These are phyloP conservation scores for Tardiomyces digboiensis DNA, from an alignment of 1,139 yeast species.

Conservation along the genomic window DNA sequence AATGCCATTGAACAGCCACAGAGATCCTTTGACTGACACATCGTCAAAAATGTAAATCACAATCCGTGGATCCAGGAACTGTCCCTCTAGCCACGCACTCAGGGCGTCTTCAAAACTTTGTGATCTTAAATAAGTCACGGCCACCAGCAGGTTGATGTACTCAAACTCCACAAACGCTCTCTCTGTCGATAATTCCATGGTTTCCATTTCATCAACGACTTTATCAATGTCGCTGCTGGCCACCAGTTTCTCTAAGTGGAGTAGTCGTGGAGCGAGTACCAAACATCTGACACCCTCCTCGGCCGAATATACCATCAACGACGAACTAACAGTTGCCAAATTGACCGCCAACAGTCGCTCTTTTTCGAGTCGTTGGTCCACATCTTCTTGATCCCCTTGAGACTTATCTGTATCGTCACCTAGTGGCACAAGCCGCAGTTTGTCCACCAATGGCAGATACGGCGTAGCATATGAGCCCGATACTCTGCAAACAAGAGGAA, in stretches of 20 bases:
- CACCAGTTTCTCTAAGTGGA: constrained; percentile 26
- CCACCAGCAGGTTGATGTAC: constrained; percentile 29
- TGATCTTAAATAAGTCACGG: constrained; percentile 26
- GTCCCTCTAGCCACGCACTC: constrained; percentile 24
- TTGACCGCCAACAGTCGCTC: constrained; percentile 23
- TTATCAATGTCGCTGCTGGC: constrained; percentile 21
- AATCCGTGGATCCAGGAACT: constrained; percentile 36
- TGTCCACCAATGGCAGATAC: constrained; percentile 21
- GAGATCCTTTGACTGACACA: constrained; percentile 27
- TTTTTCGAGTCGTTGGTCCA: constrained; percentile 1
- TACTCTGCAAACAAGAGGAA: constrained; percentile 19
- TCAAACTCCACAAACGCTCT: constrained; percentile 24
- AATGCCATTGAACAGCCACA: constrained; percentile 34
- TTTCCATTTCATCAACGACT: constrained; percentile 27
- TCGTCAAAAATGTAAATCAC: constrained; percentile 29
- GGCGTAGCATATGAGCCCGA: constrained; percentile 18
- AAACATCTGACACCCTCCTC: constrained; percentile 29
- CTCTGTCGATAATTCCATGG: constrained; percentile 22
- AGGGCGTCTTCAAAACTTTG: constrained; percentile 26
- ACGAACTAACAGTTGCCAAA: constrained; percentile 28
- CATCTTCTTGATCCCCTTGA: background rate
- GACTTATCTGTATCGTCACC: background rate
- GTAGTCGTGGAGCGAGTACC: constrained; percentile 32
- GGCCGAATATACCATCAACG: constrained; percentile 26
- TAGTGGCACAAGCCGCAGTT: constrained; percentile 23